Base-by-base conservation (phyloP, 208 protist genomes). In the Vickermania spadyakhi region DNA sequence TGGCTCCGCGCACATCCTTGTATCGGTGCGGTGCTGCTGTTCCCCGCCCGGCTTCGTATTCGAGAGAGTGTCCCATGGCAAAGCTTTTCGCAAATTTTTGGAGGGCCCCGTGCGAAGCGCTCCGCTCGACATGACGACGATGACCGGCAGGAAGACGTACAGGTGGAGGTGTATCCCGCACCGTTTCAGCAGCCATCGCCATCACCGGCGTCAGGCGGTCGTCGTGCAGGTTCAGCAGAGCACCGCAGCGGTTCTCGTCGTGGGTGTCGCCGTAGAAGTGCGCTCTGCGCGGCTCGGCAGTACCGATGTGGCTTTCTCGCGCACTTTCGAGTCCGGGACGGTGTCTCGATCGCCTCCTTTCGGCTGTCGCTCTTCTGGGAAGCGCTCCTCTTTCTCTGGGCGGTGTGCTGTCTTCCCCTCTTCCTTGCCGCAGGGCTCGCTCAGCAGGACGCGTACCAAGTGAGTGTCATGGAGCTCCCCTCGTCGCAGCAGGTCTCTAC, bases 341-440 rank as follows among this genome's bases (percentile, higher is more conserved):
- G 29, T 18, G 59, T 54, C 45, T 29, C 27, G 29, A 29, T 25
- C 25, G 59, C 51, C 49, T 45, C 59, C n/a, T 54, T 28, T 29
- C 41, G 60, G 1, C 51, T 72, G 26, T 66, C 27, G 50, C 14
- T 62, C 28, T 77, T 75, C 63, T 81, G 75, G 72, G 42, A 25
- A 2, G 21, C 51, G 21, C 21, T 81, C 28, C 29, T 73, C n/a
- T 13, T 63, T 31, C 72, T 68, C 28, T 76, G 66, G 69, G 42
- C 31, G 4, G 14, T 77, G 3, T 68, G 73, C 62, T 60, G 60
- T 23, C 23, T 66, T 29, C 28, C 57, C 7, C 77, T 77, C 58
- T 1, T 66, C 51, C 2, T 70, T 7, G 41, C 65, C 11, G 72
- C 65, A 21, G 41, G 72, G 14, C 22, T 36, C 31, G 3, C 1